Base-by-base conservation (phyloP, 2,329 filamentous ascomycete species). In the Tolypocladium ophioglossoides region DNA sequence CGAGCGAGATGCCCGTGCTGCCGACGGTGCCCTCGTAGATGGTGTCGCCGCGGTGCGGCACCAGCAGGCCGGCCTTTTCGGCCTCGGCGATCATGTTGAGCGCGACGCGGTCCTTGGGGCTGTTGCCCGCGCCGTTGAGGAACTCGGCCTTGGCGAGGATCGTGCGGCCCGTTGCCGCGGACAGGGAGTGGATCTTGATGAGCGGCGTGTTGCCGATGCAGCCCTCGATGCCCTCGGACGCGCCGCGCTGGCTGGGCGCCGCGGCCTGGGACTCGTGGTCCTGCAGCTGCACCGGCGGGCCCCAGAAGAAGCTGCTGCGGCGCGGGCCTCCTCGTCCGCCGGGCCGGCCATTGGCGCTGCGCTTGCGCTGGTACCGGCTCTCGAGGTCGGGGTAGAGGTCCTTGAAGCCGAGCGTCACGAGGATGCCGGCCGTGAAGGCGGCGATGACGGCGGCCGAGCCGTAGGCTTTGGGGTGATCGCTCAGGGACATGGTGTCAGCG, bases 11-110 rank as follows among this genome's bases (percentile, higher is more conserved):
- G 24, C 94, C 94, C 0, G 94, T 99, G 66, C 89, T 95, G 56
- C 94, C 94, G 18, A 96, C 91, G 1, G 94, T 99, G 60, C 94
- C 94, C 74, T 99, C 94, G 71, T 97, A 99, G 64, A 99, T 91
- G 46, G 89, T 95, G 69, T 99, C 94, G 57, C 92, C 92, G 24
- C 87, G 85, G 61, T 87, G 77, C 0, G 94, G 92, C 0, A 78
- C 79, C 48, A 99, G 73, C 20, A 91, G 75, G 2, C 91, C 91
- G 50, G 80, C 73, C 57, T 82, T 78, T 75, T 99, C 94, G 46
- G 91, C 94, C 68, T 84, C 72, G 47, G 83, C 74, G 67, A 99
- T 95, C 77, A 97, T 95, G 71, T 82, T 87, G 39, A 97, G 78
- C 1, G 94, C 94, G 16, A 99, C 94, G 52, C 94, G 83, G 71